A percentile compares a stretch with the other conserved stretches of the same genome.
phyloP scores from a whole-genome alignment of 192 early-diverging fungal genomes.

The Coemansia aciculifera region DNA sequence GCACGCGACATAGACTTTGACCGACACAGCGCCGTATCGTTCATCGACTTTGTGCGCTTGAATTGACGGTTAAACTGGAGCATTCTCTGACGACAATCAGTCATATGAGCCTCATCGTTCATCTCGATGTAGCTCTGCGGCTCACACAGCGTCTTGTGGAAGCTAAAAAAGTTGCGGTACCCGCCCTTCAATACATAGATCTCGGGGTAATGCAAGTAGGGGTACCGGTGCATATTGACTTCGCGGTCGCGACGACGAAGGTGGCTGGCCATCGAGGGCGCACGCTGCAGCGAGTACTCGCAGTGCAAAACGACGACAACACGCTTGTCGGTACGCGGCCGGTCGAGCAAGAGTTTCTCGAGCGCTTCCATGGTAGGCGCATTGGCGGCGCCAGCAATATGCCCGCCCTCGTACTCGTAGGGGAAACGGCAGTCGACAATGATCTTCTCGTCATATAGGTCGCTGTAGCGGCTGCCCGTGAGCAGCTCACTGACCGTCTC shows the following conservation, averaged over 20 bases:
- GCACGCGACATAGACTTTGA: slow-evolving; percentile 3
- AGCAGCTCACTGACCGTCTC: slow-evolving; percentile 67
- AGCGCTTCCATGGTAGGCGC: slow-evolving; percentile 64
- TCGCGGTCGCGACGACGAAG: slow-evolving; percentile 75
- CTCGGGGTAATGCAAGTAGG: slow-evolving; percentile 78
- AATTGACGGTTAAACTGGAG: slow-evolving; percentile 57
- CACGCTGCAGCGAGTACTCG: slow-evolving; percentile 81
- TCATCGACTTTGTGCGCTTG: slow-evolving; percentile 59
- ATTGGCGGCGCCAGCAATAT: slow-evolving; percentile 73
- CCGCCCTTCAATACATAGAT: slow-evolving; percentile 85
- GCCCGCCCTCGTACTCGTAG: slow-evolving; percentile 85
- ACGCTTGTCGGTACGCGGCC: slow-evolving; percentile 47
- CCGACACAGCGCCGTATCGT: slow-evolving; percentile 31
- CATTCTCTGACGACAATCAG: slow-evolving; percentile 58
- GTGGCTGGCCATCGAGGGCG: slow-evolving; percentile 78
- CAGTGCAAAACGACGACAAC: slow-evolving; percentile 80
- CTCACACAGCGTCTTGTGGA: slow-evolving; percentile 62
- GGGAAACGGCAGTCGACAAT: slow-evolving; percentile 86
- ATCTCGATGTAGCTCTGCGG: slow-evolving; percentile 82
- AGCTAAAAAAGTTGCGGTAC: slow-evolving; percentile 71
- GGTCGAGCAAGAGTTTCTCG: slow-evolving; percentile 61
- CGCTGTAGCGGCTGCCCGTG: slow-evolving; percentile 58
- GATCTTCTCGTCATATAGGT: slow-evolving; percentile 61
- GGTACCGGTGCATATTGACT: slow-evolving; percentile 70
- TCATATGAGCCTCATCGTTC: slow-evolving; percentile 61